Base-by-base conservation (phyloP, 129 eudicot species). In the Ambrosia artemisiifolia region DNA sequence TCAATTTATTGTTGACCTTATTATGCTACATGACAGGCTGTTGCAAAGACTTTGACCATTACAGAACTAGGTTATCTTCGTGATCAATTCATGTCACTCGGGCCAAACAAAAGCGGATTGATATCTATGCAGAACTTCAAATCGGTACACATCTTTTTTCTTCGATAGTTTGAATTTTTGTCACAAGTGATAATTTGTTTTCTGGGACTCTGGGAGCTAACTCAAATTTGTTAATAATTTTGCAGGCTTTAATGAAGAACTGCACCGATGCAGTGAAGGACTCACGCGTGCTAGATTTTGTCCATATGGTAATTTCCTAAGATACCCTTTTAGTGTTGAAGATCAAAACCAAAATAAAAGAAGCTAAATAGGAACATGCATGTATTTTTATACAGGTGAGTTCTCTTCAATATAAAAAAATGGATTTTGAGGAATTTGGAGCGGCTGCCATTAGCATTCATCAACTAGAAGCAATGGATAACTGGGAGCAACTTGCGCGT, bases 401-500 rank as follows among this genome's bases (percentile, higher is more conserved):
- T 81, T 87, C 91, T 71, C 92, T 95, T 69, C 96, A 95, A 54
- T 91, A 95, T 69, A 79, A 85, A 63, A 95, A 91, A 51, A 33
- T 95, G 69, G 96, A 90, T 65, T 95, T 95, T 11, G 96, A 95
- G 77, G 97, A 95, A 79, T 95, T 95, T 78, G 92, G 97, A 75
- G 99, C 97, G 0, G 97, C 99, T 14, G 88, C 96, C 38, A 85
- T 85, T 67, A 95, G 99, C 54, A 89, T 95, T 71, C 85, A 95
- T 85, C 99, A 95, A 83, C 85, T 95, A 54, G 99, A 95, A 86
- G 99, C 95, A 49, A 86, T 91, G 94, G 93, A 78, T 16, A 86
- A 82, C 74, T 95, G 99, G 99, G 99, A 95, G 81, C 99, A 95
- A 76, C 94, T 84, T 56, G 99, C 97, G 12, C 89, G 89, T 11